Evolutionary conservation across 768 basidiomycete species (phyloP).

Genomic region (Leccinum broughii): DNA sequence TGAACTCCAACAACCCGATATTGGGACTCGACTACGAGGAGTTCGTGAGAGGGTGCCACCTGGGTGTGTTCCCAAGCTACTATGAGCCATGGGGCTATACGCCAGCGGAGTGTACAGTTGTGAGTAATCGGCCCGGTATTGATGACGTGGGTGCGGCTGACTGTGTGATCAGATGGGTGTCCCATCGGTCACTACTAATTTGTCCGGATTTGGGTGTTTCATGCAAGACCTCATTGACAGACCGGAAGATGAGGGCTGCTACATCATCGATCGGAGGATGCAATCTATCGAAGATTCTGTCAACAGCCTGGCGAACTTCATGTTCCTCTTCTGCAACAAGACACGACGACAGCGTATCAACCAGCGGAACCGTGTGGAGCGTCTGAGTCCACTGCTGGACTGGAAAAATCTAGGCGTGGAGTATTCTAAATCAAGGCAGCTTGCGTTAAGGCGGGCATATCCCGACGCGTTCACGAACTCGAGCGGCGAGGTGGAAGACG

Average conservation of each 20-base stretch:
- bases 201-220: constrained; percentile 97
- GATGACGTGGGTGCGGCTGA: constrained; percentile 10
- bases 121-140: constrained; percentile 39
- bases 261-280: constrained; percentile 91
- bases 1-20: constrained; percentile 97
- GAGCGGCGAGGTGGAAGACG: constrained; percentile 51
- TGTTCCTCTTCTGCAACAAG: constrained; percentile 77
- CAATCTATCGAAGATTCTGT: constrained; percentile 92
- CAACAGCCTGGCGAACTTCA: constrained; percentile 71
- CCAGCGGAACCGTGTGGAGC: constrained; percentile 96
- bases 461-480: constrained; percentile 85
- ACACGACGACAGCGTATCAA: constrained; percentile 97
- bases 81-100: constrained; percentile 98
- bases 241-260: constrained; percentile 93
- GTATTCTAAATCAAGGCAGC: constrained; percentile 92
- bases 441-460: constrained; percentile 90
- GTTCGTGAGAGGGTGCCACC: constrained; percentile 96
- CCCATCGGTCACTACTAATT: constrained; percentile 94
- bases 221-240: constrained; percentile 98
- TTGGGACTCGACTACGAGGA: constrained; percentile 98
- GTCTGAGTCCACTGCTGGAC: constrained; percentile 88
- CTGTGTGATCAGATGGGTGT: constrained; percentile 80
- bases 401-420: constrained; percentile 99
- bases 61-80: constrained; percentile 98
- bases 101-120: constrained; percentile 98